These are phyloP conservation scores for Globisporangium megalacanthum DNA, from an alignment of 352 stramenopile genomes.

Conservation along the genomic window DNA sequence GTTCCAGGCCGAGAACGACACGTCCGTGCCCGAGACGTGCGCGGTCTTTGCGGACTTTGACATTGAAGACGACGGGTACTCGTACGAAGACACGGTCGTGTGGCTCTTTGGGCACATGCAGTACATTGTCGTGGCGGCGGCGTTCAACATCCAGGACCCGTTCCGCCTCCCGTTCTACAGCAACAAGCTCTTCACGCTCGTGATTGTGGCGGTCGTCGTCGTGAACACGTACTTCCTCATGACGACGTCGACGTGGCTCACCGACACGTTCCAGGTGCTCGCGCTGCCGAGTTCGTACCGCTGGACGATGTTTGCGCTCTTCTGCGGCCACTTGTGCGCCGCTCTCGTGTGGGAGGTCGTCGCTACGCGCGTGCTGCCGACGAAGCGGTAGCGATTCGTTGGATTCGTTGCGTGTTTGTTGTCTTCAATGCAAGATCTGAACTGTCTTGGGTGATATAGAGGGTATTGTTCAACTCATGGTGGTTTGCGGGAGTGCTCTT, in stretches of 20 bases:
- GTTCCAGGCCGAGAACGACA: constrained; percentile 16
- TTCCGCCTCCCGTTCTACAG: constrained; percentile 59
- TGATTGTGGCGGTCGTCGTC: constrained; percentile 20
- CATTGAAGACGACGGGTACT: constrained; percentile 37
- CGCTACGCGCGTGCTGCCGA: constrained; percentile 19
- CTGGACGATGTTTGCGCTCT: constrained; percentile 37
- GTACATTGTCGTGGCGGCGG: constrained; percentile 67
- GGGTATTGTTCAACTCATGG: too few relatives aligned
- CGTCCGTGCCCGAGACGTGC: constrained; percentile 40
- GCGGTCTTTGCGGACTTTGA: constrained; percentile 28
- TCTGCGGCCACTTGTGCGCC: constrained; percentile 25
- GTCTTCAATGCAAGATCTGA: too few relatives aligned
- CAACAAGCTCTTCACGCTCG: constrained; percentile 28
- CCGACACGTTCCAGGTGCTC: constrained; percentile 41
- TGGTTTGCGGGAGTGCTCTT: too few relatives aligned
- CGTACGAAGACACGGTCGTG: constrained; percentile 72
- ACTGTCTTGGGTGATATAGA: neutral
- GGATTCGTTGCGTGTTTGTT: too few relatives aligned
- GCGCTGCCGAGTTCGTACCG: constrained; percentile 31
- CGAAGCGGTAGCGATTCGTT: constrained; percentile 8
- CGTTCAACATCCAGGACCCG: constrained; percentile 57
- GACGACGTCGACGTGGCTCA: constrained; percentile 27
- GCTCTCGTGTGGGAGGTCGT: constrained; percentile 24
- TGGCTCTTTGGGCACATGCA: constrained; percentile 78
- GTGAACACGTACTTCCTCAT: constrained; percentile 56